Evolutionary conservation across 2,329 filamentous ascomycete genomes (phyloP).

Genomic region (Ceratocystis albifundus): DNA sequence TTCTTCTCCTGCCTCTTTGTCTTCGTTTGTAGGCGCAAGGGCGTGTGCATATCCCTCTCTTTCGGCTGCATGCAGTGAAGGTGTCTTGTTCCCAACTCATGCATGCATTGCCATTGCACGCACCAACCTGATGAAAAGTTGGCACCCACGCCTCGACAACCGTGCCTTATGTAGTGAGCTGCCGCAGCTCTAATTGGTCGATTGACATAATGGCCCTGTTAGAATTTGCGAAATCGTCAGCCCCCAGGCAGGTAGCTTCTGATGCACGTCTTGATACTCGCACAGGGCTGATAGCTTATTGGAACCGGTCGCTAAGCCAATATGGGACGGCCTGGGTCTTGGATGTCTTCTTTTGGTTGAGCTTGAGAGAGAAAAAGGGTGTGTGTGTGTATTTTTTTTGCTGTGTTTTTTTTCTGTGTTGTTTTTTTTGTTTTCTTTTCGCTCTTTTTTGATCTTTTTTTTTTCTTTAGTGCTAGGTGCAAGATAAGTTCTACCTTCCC

Average conservation of each 20-base stretch:
- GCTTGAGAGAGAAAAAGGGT: not conserved
- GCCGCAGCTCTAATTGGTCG: not conserved
- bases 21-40: not conserved
- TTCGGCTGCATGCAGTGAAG: not conserved
- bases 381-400: not conserved
- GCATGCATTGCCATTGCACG: not conserved
- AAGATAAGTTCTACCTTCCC: not conserved
- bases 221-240: not conserved
- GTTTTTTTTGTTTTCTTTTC: not conserved
- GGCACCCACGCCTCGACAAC: not conserved
- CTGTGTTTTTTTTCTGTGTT: no score
- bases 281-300: not conserved
- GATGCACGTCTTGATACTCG: not conserved
- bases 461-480: not conserved
- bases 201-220: not conserved
- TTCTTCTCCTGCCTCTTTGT: not conserved
- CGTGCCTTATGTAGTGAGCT: not conserved
- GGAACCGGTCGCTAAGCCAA: not conserved
- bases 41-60: constrained; percentile 9
- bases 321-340: not conserved
- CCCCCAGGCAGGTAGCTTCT: not conserved
- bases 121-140: not conserved
- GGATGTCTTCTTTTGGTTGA: not conserved
- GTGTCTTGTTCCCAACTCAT: not conserved
- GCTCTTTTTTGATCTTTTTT: not conserved